Base-by-base conservation (phyloP, 306 rosid species). In the Casuarina equisetifolia region DNA sequence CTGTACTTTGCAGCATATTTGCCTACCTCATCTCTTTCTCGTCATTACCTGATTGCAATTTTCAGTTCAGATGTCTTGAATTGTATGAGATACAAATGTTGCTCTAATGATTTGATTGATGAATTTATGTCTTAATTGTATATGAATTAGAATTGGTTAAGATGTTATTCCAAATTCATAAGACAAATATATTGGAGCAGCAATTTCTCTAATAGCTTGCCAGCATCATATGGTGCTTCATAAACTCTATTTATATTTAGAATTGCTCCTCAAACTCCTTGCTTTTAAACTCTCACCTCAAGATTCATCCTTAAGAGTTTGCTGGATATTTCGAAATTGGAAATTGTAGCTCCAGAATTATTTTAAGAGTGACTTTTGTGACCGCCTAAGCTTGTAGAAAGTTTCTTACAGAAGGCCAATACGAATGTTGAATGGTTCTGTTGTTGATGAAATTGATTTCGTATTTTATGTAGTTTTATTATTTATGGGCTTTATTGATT, bases 381-480 rank as follows among this genome's bases (percentile, higher is more conserved):
- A 69, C 15, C 5, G 2, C 16, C 19, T 69, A 8, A 46, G 73
- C 9, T 5, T 66, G 64, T 13, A 8, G 10, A 39, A 63, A 36
- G 69, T 63, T 63, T 20, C 46, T 63, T 63, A 2, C 11, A 16
- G 2, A 63, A 63, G 46, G 17, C 38, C 38, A 16, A 63, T 15
- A 45, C n/a, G 17, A 39, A 63, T 19, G 36, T 45, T 63, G 69
- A 63, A 5, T 38, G 16, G 20, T 63, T 63, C 17, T 38, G 6
- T 63, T 25, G 46, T 19, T 48, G 48, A 74, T 54, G 43, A 73
- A 74, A 78, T 81, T 74, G 49, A 70, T 58, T 58, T 58, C 1
- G 16, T 58, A 58, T 38, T 58, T 62, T 15, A 62, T 3, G 43
- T 62, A 6, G 68, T 36, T 62, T 3, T 3, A 62, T 35, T 66